These are phyloP conservation scores for Senecio squalidus DNA, from an alignment of 140 eudicot genomes.

Conservation along the genomic window DNA sequence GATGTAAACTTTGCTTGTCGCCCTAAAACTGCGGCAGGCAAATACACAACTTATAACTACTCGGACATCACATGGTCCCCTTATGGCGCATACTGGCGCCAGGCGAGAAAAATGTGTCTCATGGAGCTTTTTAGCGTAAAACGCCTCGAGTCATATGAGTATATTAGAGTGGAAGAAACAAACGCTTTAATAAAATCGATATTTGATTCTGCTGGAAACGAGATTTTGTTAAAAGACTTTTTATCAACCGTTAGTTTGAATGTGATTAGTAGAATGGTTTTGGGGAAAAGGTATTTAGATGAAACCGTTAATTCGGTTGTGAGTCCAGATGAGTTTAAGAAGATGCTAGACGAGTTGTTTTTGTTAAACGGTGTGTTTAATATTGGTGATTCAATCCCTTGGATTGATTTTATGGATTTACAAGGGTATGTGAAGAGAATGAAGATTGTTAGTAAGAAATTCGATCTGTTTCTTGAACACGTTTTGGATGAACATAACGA, in stretches of 20 bases:
- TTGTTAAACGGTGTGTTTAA: constrained; percentile 80
- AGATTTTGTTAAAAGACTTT: constrained; percentile 42
- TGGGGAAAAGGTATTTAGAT: constrained; percentile 67
- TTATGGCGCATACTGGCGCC: constrained; percentile 88
- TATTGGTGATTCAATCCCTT: constrained; percentile 83
- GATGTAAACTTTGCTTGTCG: constrained; percentile 66
- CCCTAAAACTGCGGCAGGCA: constrained; percentile 86
- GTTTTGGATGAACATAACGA: constrained; percentile 65
- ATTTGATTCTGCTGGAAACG: constrained; percentile 12
- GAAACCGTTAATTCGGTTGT: constrained; percentile 37
- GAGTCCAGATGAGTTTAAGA: constrained; percentile 60
- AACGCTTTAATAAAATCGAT: constrained; percentile 31
- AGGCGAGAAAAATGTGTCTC: constrained; percentile 78
- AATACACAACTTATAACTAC: constrained; percentile 75
- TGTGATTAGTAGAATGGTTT: constrained; percentile 84
- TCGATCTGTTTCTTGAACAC: constrained; percentile 75
- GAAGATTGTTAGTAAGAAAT: constrained; percentile 69
- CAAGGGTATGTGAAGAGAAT: constrained; percentile 95
- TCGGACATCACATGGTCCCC: constrained; percentile 92
- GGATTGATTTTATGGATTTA: constrained; percentile 61
- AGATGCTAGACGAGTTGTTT: constrained; percentile 75
- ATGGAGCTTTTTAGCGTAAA: constrained; percentile 67
- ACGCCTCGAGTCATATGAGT: constrained; percentile 74
- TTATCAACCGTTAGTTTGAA: constrained; percentile 65
- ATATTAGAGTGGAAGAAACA: constrained; percentile 66